Base-by-base conservation (phyloP, 2,329 filamentous ascomycete genomes). In the Shiraia sp. region DNA sequence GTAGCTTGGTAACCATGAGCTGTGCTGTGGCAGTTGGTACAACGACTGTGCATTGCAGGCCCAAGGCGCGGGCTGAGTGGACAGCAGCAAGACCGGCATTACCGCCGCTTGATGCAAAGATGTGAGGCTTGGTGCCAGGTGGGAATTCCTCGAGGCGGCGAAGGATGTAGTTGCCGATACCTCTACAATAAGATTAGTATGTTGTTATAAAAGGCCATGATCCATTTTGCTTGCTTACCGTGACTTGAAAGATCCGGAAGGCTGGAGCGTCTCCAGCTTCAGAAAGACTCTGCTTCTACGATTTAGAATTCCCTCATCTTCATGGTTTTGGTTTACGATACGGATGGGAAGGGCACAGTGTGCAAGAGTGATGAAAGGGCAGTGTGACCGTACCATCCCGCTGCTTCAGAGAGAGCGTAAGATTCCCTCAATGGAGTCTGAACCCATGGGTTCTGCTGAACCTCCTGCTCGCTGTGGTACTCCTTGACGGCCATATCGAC, bases 81-180 rank as follows among this genome's bases (percentile, higher is more conserved):
- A 88, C 87, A 58, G 87, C 89, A 1, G 89, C 90, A 3, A 95
- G 80, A 1, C 90, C 90, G 2, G 90, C 90, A 63, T 95, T 95
- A 42, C 90, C 90, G 44, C 88, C 89, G 2, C 83, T 88, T 10
- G 85, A 87, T 61, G 81, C 86, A 73, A 88, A 93, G 77, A 93
- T 92, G 73, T 88, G 87, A 2, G 55, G 55, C 29, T 57, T 41
- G n/a, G 52, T 49, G 43, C 50, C 51, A 30, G 49, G 25, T 52
- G 47, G 72, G 56, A 51, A 68, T 61, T 63, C 61, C 41, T 70
- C 67, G 13, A 75, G 71, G 36, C 66, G 61, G 51, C 75, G 73
- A 37, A 83, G 76, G 65, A 90, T 84, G 63, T 87, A 79, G 67
- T 87, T 81, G 35, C 88, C 87, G 47, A 92, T 81, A 22, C 86